Evolutionary conservation across 1,284 basidiomycete species (phyloP), one percentile per base, ranked within the genome.

Genomic region (Malassezia japonica): DNA sequence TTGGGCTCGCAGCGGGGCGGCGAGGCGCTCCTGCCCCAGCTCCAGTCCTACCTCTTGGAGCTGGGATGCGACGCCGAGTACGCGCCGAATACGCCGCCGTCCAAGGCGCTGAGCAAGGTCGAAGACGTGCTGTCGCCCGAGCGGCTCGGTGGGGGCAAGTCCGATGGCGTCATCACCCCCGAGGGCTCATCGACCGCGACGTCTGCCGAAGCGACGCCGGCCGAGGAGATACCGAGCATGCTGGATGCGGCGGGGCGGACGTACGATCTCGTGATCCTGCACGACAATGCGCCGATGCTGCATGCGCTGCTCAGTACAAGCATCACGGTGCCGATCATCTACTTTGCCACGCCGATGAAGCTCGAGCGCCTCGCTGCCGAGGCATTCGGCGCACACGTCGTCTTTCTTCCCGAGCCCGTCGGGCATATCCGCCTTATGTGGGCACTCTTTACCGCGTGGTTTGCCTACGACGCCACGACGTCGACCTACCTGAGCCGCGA

Each of bases 181-280:
- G n/a, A n/a, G n/a, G n/a, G n/a, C n/a, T n/a, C n/a, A n/a, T n/a
- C n/a, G n/a, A n/a, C n/a, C n/a, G n/a, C n/a, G n/a, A n/a, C n/a
- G n/a, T n/a, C n/a, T n/a, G n/a, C n/a, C n/a, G n/a, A n/a, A n/a
- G n/a, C n/a, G n/a, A n/a, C n/a, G n/a, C n/a, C n/a, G n/a, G n/a
- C n/a, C n/a, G n/a, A n/a, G n/a, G n/a, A n/a, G n/a, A n/a, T n/a
- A n/a, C n/a, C n/a, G n/a, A n/a, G n/a, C n/a, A n/a, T n/a, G n/a
- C n/a, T n/a, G n/a, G 38, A 40, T 3, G 18, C 3, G 3, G 38
- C 29, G 15, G 40, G 27, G 18, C 40, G 21, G 13, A 18, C 5
- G n/a, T 32, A 37, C 21, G 50, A 53, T 18, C n/a, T 48, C 18
- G 33, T 40, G 21, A 29, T 53, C 6, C 33, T 53, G 29, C 45